Percentiles rank a stretch among this genome's conserved stretches.
These are phyloP conservation scores for Pseudocercospora musae DNA, from an alignment of 2,329 filamentous ascomycete genomes.

Conservation along the genomic window DNA sequence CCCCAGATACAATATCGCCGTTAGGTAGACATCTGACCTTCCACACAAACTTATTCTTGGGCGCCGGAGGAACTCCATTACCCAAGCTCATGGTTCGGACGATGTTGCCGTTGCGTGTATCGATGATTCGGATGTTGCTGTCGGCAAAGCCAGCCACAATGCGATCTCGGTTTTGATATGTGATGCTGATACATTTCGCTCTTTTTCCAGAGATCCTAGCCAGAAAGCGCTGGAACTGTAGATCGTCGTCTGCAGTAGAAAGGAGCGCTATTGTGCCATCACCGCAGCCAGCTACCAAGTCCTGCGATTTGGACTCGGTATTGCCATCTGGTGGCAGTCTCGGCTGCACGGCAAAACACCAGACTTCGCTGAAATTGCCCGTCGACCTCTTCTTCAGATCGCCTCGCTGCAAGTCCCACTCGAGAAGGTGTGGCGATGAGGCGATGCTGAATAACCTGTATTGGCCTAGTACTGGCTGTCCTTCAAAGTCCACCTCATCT, in stretches of 20 bases:
- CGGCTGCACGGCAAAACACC: conserved; percentile 91
- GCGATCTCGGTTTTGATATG: conserved; percentile 79
- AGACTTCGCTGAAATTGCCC: conserved; percentile 92
- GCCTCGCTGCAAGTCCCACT: conserved; percentile 86
- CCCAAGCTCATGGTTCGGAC: conserved; percentile 83
- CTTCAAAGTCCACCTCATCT: conserved; percentile 63
- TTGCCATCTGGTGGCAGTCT: conserved; percentile 36
- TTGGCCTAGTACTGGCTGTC: conserved; percentile 63
- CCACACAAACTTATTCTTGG: conserved; percentile 89
- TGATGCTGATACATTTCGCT: conserved; percentile 83
- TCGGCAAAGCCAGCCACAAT: conserved; percentile 94
- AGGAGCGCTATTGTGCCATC: conserved; percentile 87
- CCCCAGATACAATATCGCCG: conserved; percentile 88
- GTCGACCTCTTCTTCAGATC: conserved; percentile 76
- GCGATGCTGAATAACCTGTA: conserved; percentile 93
- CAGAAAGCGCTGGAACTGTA: conserved; percentile 75
- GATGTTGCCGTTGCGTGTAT: conserved; percentile 72
- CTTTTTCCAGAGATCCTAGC: conserved; percentile 76
- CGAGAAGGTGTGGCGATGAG: conserved; percentile 85
- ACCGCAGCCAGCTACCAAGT: conserved; percentile 82
- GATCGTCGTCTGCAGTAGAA: conserved; percentile 77
- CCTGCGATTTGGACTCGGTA: conserved; percentile 41
- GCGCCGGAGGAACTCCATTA: conserved; percentile 69
- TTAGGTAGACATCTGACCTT: conserved; percentile 82
- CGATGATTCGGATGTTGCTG: conserved; percentile 87